Percentiles rank a stretch among this genome's conserved stretches.
These are phyloP conservation scores for Diplodia sapinea DNA, from an alignment of 2,329 filamentous ascomycete species.

Conservation along the genomic window DNA sequence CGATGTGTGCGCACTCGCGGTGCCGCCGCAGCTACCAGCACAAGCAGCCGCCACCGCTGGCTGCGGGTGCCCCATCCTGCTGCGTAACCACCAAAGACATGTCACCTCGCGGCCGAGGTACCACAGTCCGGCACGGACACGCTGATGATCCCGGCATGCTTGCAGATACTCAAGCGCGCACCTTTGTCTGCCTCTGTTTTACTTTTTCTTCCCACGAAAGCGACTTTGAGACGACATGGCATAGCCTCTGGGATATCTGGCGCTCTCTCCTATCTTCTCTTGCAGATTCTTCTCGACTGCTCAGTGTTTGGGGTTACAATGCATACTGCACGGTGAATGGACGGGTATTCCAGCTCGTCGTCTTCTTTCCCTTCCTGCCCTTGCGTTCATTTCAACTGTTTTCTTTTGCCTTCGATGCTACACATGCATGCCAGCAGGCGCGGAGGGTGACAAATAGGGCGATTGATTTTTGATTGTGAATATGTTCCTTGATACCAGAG, in stretches of 20 bases:
- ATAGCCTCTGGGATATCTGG: too few species aligned
- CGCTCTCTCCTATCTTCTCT: too few species aligned
- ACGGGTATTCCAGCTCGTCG: background rate
- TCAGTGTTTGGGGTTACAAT: too few species aligned
- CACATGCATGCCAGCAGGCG: background rate
- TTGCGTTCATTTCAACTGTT: background rate
- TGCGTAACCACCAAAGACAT: constrained; percentile 18
- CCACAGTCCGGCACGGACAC: constrained; percentile 13
- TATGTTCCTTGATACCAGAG: too few species aligned
- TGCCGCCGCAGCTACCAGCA: constrained; percentile 20
- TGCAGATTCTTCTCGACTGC: too few species aligned
- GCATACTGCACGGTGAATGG: too few species aligned
- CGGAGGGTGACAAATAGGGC: background rate
- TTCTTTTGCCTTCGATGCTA: background rate
- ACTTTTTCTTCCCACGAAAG: constrained; percentile 1
- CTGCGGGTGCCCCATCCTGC: constrained; percentile 3
- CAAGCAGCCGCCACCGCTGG: constrained; percentile 17
- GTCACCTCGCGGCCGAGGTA: constrained; percentile 17
- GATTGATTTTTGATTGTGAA: background rate
- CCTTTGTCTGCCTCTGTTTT: background rate
- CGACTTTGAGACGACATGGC: constrained; percentile 6
- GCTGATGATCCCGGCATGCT: background rate
- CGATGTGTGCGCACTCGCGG: constrained; percentile 10
- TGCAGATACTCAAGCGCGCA: constrained; percentile 15
- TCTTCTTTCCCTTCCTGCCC: too few species aligned